A percentile compares a stretch with the other conserved stretches of the same genome.
Evolutionary conservation across 2,329 filamentous ascomycete species (phyloP).

Genomic region (Dactylellina haptotyla): DNA sequence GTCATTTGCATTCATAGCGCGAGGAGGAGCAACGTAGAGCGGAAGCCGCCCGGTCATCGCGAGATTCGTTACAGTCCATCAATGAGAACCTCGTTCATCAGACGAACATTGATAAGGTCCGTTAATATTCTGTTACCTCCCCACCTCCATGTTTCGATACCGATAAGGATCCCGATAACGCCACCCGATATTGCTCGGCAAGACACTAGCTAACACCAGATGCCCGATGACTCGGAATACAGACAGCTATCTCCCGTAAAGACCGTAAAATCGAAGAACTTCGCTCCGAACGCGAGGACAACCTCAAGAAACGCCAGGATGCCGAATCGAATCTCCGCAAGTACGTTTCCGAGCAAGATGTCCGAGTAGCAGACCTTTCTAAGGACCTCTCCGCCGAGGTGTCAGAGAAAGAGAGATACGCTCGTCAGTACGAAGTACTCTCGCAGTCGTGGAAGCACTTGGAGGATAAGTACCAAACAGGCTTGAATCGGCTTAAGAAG

Average conservation of each 20-base stretch:
- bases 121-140: not conserved
- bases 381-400: constrained; percentile 43
- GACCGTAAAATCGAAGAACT: constrained; percentile 59
- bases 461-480: constrained; percentile 57
- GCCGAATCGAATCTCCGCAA: constrained; percentile 56
- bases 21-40: constrained; percentile 58
- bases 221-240: constrained; percentile 7
- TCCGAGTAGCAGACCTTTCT: constrained; percentile 49
- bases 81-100: constrained; percentile 59
- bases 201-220: not conserved
- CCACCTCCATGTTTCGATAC: not conserved
- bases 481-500: constrained; percentile 56
- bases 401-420: constrained; percentile 52
- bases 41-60: constrained; percentile 58
- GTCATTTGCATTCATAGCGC: constrained; percentile 32
- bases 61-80: constrained; percentile 58
- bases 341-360: constrained; percentile 56
- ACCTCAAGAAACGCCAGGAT: constrained; percentile 55
- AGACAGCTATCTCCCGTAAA: constrained; percentile 57
- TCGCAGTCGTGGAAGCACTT: constrained; percentile 57
- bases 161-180: not conserved
- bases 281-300: constrained; percentile 57
- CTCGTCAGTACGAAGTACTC: constrained; percentile 58
- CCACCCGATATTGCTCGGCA: constrained; percentile 4
- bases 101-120: constrained; percentile 58